A percentile compares a stretch with the other conserved stretches of the same genome.
phyloP scores from a whole-genome alignment of 352 stramenopile species.

The Hyphochytrium catenoides region DNA sequence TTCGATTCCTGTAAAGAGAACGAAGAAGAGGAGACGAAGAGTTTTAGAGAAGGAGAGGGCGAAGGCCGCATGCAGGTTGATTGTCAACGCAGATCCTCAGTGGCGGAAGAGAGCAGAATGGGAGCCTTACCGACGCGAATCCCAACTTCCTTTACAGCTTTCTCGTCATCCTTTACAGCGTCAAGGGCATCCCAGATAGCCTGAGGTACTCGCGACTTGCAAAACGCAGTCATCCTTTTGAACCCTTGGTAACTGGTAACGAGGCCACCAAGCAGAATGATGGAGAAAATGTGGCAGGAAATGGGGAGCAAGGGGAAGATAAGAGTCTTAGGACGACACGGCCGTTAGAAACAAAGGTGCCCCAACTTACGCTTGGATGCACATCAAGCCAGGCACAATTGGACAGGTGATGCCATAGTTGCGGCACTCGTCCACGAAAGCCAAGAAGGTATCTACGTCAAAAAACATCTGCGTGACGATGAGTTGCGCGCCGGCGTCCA shows the following conservation, averaged over 20 bases:
- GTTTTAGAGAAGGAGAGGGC: too few relatives aligned
- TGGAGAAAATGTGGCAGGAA: background rate
- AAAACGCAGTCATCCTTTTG: conserved; percentile 94
- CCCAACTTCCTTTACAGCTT: conserved; percentile 75
- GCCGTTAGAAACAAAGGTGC: too few relatives aligned
- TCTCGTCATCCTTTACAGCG: conserved; percentile 78
- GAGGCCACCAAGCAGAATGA: background rate
- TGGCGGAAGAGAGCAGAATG: too few relatives aligned
- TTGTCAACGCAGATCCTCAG: too few relatives aligned
- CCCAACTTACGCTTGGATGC: too few relatives aligned
- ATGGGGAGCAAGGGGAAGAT: too few relatives aligned
- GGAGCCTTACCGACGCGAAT: conserved; percentile 82
- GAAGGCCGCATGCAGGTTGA: too few relatives aligned
- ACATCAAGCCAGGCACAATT: conserved; percentile 87
- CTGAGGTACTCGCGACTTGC: conserved; percentile 79
- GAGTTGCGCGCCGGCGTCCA: conserved; percentile 88
- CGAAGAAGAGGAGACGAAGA: too few relatives aligned
- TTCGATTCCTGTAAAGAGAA: too few relatives aligned
- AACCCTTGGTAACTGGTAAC: conserved; percentile 80
- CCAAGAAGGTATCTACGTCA: conserved; percentile 82
- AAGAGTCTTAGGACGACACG: too few relatives aligned
- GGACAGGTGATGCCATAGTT: conserved; percentile 75
- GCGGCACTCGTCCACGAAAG: conserved; percentile 82
- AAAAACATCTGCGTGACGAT: conserved; percentile 99
- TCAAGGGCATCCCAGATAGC: conserved; percentile 40